These are phyloP conservation scores for Botrytis fabae DNA, from an alignment of 2,329 filamentous ascomycete species.

Conservation along the genomic window DNA sequence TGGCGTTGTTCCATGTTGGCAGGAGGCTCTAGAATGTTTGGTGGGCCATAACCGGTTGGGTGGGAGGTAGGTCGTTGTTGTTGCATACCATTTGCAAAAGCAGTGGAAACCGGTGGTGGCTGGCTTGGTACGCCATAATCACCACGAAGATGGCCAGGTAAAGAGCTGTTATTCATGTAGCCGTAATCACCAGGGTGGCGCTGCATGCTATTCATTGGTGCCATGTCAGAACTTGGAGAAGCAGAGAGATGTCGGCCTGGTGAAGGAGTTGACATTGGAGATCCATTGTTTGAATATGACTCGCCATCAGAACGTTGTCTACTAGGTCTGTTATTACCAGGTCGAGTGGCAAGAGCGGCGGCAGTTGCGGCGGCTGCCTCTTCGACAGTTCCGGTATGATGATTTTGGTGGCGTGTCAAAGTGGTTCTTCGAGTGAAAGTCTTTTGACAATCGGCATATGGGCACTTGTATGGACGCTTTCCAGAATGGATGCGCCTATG, in stretches of 20 bases:
- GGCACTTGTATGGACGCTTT: slow-evolving; percentile 95
- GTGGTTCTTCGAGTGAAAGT: slow-evolving; percentile 96
- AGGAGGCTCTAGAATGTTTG: slow-evolving; percentile 69
- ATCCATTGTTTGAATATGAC: slow-evolving; percentile 68
- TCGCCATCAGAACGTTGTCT: slow-evolving; percentile 68
- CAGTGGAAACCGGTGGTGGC: slow-evolving; percentile 58
- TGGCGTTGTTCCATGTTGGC: slow-evolving; percentile 70
- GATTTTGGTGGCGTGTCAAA: slow-evolving; percentile 91
- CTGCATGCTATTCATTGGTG: slow-evolving; percentile 64
- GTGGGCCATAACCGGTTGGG: slow-evolving; percentile 78
- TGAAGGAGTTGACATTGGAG: slow-evolving; percentile 77
- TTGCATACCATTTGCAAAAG: slow-evolving; percentile 52
- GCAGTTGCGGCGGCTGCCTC: slow-evolving; percentile 88
- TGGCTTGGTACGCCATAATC: slow-evolving; percentile 57
- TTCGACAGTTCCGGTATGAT: slow-evolving; percentile 92
- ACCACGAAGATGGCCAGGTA: slow-evolving; percentile 78
- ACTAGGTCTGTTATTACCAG: slow-evolving; percentile 44
- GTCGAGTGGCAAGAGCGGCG: slow-evolving; percentile 68
- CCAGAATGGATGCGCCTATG: slow-evolving; percentile 95
- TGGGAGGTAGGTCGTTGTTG: slow-evolving; percentile 76
- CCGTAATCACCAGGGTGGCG: slow-evolving; percentile 58
- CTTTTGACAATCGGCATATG: slow-evolving; percentile 96
- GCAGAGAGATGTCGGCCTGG: slow-evolving; percentile 77
- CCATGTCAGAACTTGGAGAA: slow-evolving; percentile 75
- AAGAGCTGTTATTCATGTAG: slow-evolving; percentile 75